These are phyloP conservation scores for Vaccinium vitisidaea DNA, from an alignment of 148 eudicot species.

Conservation along the genomic window DNA sequence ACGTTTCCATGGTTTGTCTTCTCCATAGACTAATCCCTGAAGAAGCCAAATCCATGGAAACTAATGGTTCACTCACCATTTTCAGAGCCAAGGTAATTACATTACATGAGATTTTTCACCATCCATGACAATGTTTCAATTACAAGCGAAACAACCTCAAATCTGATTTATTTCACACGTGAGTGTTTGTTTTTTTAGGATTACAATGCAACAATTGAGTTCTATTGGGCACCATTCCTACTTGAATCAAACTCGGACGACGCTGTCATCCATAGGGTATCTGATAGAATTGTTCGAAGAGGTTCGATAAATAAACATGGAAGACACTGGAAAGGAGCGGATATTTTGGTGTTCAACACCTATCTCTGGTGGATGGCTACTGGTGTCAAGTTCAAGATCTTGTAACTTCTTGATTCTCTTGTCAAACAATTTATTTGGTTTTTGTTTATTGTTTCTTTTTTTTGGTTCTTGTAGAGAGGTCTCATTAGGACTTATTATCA, in stretches of 20 bases:
- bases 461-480: too few species aligned
- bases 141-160: neutral
- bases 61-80: constrained; percentile 56
- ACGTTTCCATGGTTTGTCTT: constrained; percentile 80
- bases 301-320: constrained; percentile 88
- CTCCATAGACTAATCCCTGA: constrained; percentile 73
- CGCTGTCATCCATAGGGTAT: constrained; percentile 60
- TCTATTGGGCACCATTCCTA: constrained; percentile 98
- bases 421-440: neutral
- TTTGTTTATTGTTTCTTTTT: neutral
- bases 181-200: constrained; percentile 33
- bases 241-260: constrained; percentile 88
- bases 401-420: constrained; percentile 38
- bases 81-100: constrained; percentile 68
- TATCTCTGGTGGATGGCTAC: constrained; percentile 95
- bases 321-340: constrained; percentile 86
- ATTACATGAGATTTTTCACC: neutral
- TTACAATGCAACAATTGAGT: constrained; percentile 88
- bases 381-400: constrained; percentile 70
- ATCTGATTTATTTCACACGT: neutral
- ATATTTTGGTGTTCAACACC: constrained; percentile 86
- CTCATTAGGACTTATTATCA: neutral
- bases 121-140: neutral
- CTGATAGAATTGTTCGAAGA: constrained; percentile 76
- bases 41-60: constrained; percentile 63